Base-by-base conservation (phyloP, 345 rosid species). In the Erodium maritimum region DNA sequence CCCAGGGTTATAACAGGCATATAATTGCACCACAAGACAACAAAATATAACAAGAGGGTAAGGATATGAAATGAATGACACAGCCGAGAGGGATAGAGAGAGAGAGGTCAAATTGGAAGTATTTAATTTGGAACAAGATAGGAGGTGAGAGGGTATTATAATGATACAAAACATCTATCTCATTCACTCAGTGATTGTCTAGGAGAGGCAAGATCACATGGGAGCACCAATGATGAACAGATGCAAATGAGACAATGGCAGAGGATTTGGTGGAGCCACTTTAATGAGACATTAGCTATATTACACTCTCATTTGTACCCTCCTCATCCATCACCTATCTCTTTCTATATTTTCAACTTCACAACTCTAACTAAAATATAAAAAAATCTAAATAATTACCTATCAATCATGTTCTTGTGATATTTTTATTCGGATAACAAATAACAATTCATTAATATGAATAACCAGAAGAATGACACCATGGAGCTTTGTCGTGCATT, bases 261-360 rank as follows among this genome's bases (percentile, higher is more conserved):
- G 83, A 62, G 80, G 80, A 79, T 81, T 77, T 79, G 85, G 80
- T 74, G 82, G 79, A 76, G 80, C 82, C 85, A 70, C 71, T 37
- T 75, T 54, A 79, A 74, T 84, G 78, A 29, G 37, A 29, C 48
- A 42, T 42, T 42, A 42, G 48, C 48, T 42, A 42, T 42, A 42
- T 42, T 81, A 50, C 69, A 66, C 22, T 29, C 66, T 70, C 67
- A 53, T 64, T 71, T 67, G 67, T 62, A 59, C 55, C 33, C 66
- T 65, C 62, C 67, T 22, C 21, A 62, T 18, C 66, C 54, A 54
- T 55, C 69, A 59, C 8, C 58, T n/a, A 20, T 55, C 25, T 53
- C 5, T 29, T 29, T 22, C 42, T 17, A 25, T 9, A 23, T 17
- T 23, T 7, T 10, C 23, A 51, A 58, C 9, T 29, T 29, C 9